Conservation (phyloP, 768 basidiomycete species). For the Zangia roseola region DNA sequence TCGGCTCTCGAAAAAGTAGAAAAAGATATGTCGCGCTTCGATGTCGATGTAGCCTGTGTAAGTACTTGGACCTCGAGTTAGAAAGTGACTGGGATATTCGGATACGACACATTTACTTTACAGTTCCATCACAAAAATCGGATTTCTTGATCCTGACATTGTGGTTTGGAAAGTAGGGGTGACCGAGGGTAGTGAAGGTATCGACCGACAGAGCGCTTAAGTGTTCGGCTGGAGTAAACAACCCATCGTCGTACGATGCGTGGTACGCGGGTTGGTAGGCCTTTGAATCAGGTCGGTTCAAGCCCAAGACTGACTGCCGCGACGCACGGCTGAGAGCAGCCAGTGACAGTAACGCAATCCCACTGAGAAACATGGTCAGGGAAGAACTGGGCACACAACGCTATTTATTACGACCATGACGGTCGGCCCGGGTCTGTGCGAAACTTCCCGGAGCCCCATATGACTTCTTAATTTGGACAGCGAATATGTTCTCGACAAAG, state of each 20-base stretch:
- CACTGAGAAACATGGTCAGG: slow-evolving; percentile 8
- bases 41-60: slow-evolving; percentile 72
- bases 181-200: slow-evolving; percentile 38
- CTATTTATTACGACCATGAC: too few species aligned
- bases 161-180: slow-evolving; percentile 45
- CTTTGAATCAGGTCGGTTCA: slow-evolving; percentile 1
- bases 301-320: slow-evolving; percentile 19
- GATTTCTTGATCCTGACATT: slow-evolving; percentile 41
- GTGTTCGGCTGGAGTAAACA: slow-evolving; percentile 36
- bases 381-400: too few species aligned
- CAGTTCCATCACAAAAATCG: slow-evolving; percentile 40
- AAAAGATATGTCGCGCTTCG: slow-evolving; percentile 62
- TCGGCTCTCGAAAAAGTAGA: slow-evolving; percentile 76
- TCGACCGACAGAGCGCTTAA: slow-evolving; percentile 27
- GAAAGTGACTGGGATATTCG: background rate
- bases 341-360: slow-evolving; percentile 18
- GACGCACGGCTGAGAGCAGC: slow-evolving; percentile 14
- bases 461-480: too few species aligned
- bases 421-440: too few species aligned
- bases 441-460: too few species aligned
- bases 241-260: slow-evolving; percentile 26
- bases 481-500: too few species aligned
- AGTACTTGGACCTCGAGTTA: slow-evolving; percentile 31
- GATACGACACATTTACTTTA: slow-evolving; percentile 28
- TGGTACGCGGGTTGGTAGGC: slow-evolving; percentile 1